phyloP scores from a whole-genome alignment of 345 rosid species.

The Reutealis trisperma region DNA sequence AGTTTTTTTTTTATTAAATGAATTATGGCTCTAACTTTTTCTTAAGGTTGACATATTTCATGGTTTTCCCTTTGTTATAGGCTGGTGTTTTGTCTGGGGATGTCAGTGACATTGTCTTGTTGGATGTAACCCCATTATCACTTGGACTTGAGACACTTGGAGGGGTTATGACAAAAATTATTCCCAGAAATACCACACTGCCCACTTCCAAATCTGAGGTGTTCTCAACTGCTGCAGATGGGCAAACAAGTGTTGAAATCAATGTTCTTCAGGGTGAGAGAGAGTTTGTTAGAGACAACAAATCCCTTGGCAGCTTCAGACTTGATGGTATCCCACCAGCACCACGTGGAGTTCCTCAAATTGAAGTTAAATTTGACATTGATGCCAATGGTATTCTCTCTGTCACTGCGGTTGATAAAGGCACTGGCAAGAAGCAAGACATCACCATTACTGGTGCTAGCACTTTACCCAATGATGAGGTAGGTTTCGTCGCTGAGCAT shows the following conservation, averaged over 20 bases:
- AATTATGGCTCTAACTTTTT: neutral
- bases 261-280: slow-evolving; percentile 97
- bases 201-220: slow-evolving; percentile 99
- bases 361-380: slow-evolving; percentile 90
- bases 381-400: slow-evolving; percentile 97
- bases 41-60: neutral
- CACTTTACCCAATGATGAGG: slow-evolving; percentile 96
- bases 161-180: slow-evolving; percentile 97
- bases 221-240: slow-evolving; percentile 98
- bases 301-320: slow-evolving; percentile 80
- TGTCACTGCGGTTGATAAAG: slow-evolving; percentile 82
- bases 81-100: slow-evolving; percentile 97
- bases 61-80: slow-evolving; percentile 29
- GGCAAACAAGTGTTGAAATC: slow-evolving; percentile 97
- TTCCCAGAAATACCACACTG: slow-evolving; percentile 87
- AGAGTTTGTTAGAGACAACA: slow-evolving; percentile 95
- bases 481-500: slow-evolving; percentile 21
- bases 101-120: slow-evolving; percentile 91
- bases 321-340: slow-evolving; percentile 82
- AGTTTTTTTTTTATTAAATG: neutral
- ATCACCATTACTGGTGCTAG: slow-evolving; percentile 94
- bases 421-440: slow-evolving; percentile 93
- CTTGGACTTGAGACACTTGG: slow-evolving; percentile 96
- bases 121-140: slow-evolving; percentile 87
- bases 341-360: slow-evolving; percentile 92